phyloP scores from a whole-genome alignment of 73 alveolate species.

The Tetrahymena thermophila region DNA sequence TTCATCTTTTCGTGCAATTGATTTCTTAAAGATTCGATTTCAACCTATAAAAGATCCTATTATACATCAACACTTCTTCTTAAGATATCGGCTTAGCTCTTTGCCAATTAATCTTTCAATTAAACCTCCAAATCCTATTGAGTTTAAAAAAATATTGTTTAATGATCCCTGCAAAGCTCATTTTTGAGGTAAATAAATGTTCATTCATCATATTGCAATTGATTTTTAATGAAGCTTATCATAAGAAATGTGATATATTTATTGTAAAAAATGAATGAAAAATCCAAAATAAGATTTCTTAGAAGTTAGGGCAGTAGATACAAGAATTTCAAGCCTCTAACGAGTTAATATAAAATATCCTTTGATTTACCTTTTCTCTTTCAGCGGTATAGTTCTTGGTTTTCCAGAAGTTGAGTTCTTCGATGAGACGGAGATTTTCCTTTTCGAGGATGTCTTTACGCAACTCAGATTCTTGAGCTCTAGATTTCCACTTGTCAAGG shows the following conservation, averaged over 20 bases:
- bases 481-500: not conserved
- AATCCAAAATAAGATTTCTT: not conserved
- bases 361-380: not conserved
- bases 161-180: not conserved
- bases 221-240: not conserved
- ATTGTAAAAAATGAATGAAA: too few species aligned
- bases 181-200: not conserved
- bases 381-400: not conserved
- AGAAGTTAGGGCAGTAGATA: not conserved
- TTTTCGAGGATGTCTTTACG: not conserved
- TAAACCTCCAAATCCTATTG: not conserved
- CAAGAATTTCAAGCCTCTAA: not conserved
- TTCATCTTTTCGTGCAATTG: not conserved
- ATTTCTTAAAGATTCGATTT: not conserved
- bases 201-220: not conserved
- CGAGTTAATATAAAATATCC: not conserved
- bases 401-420: not conserved
- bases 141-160: not conserved
- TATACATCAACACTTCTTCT: not conserved
- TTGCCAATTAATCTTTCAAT: not conserved
- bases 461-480: not conserved
- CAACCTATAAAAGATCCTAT: not conserved
- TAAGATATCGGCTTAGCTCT: not conserved
- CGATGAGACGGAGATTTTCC: not conserved
- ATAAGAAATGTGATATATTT: too few species aligned